Evolutionary conservation across 2,329 filamentous ascomycete genomes (phyloP), one percentile per base, ranked within the genome.

Genomic region (Alternaria hordeiaustralica): DNA sequence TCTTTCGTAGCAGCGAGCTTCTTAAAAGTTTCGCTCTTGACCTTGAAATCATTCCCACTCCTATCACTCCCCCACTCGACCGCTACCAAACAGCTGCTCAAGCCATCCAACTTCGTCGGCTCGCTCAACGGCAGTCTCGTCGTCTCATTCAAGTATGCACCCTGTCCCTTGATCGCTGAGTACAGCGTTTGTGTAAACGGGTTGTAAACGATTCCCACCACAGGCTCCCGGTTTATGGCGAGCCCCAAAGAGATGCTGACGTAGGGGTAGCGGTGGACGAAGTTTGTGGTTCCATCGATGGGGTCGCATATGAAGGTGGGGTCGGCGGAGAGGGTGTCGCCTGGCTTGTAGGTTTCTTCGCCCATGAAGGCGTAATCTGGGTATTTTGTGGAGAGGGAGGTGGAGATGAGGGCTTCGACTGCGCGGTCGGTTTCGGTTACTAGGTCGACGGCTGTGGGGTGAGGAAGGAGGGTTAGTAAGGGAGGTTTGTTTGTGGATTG

Each of bases 261-360:
- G 72, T 88, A 86, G 67, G 88, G 90, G 80, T 92, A 90, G 20
- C 86, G 87, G 80, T 94, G 92, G 50, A 94, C 87, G 75, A 95
- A 94, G 84, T 94, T 94, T 55, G 90, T 93, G 7, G 88, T 94
- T 74, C 91, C 92, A 81, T 95, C 92, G 71, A 95, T 94, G 47
- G 92, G 92, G 77, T 95, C 92, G 69, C 92, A 89, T 74, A 94
- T 87, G 81, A 94, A 94, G 46, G 92, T 95, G 2, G 92, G 92
- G 15, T 85, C 85, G 28, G 84, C 78, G 0, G 88, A 90, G 50
- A 95, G 83, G n/a, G 74, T 79, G 68, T 81, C 82, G 71, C 91
- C 91, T 1, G 90, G 87, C 66, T 88, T 84, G 82, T 93, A 89
- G 3, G 91, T 93, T 81, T 95, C 58, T 61, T 78, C 77, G 63